Conservation (phyloP, 2,329 filamentous ascomycete species). For the Cyphellophora europaea region DNA sequence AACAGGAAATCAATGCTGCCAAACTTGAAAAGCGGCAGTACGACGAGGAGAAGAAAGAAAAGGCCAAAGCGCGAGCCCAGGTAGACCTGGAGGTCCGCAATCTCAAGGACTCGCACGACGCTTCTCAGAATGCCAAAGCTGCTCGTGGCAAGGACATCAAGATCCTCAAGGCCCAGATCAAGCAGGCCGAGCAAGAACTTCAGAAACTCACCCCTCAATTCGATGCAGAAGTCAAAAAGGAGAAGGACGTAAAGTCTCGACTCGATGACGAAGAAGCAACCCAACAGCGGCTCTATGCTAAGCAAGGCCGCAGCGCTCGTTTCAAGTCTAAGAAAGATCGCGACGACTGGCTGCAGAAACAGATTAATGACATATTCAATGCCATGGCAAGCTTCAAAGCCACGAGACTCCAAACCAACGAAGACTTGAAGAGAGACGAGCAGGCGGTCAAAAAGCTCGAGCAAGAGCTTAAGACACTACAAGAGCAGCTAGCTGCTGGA, state of each 20-base stretch:
- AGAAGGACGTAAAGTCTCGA: constrained; percentile 59
- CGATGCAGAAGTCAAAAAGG: constrained; percentile 61
- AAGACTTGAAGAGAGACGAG: constrained; percentile 68
- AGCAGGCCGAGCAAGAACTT: constrained; percentile 67
- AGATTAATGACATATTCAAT: constrained; percentile 70
- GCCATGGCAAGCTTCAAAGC: constrained; percentile 73
- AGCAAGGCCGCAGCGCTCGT: constrained; percentile 79
- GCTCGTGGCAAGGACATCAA: constrained; percentile 64
- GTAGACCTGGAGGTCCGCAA: constrained; percentile 76
- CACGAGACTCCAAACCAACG: constrained; percentile 72
- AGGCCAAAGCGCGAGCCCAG: constrained; percentile 70
- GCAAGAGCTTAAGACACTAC: constrained; percentile 59
- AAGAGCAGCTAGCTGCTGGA: constrained; percentile 62
- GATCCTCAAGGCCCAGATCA: constrained; percentile 64
- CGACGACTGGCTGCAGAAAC: constrained; percentile 69
- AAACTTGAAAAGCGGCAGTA: constrained; percentile 77
- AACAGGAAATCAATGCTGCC: constrained; percentile 74
- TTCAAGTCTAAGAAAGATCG: constrained; percentile 85
- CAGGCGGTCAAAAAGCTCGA: constrained; percentile 63
- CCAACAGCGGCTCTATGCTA: constrained; percentile 73
- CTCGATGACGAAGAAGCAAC: constrained; percentile 68
- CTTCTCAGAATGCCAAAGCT: constrained; percentile 62
- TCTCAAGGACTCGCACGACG: constrained; percentile 71
- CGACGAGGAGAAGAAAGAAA: constrained; percentile 80
- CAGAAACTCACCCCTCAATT: constrained; percentile 64